Percentiles rank a stretch among this genome's conserved stretches.
Conservation (phyloP, 371 early-diverging fungal species). For the Mucor mucedo region DNA sequence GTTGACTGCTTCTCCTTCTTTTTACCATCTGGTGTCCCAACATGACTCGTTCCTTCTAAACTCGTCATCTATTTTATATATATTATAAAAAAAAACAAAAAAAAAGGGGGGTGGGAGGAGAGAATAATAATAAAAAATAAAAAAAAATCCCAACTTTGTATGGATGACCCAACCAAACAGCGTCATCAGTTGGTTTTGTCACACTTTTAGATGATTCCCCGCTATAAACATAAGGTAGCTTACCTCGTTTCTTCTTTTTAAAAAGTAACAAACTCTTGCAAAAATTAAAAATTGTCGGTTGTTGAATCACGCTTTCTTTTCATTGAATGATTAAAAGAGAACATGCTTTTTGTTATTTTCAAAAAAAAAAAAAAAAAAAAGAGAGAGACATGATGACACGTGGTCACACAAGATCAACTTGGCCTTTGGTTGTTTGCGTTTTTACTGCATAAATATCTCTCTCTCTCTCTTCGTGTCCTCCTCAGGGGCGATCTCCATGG, state of each 20-base stretch:
- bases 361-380: slow-evolving; percentile 3
- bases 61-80: slow-evolving; percentile 12
- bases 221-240: slow-evolving; percentile 9
- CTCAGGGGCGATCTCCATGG: too few relatives aligned
- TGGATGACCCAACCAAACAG: slow-evolving; percentile 21
- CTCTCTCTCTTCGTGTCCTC: too few relatives aligned
- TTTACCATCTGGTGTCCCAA: slow-evolving; percentile 10
- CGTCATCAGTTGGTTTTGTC: slow-evolving; percentile 27
- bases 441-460: background rate
- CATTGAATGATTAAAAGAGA: too few relatives aligned
- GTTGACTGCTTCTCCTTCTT: slow-evolving; percentile 13
- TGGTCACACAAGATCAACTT: slow-evolving; percentile 10
- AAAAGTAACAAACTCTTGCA: too few relatives aligned
- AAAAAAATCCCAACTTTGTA: background rate
- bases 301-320: too few relatives aligned
- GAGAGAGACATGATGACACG: slow-evolving; percentile 9
- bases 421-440: too few relatives aligned
- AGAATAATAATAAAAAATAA: slow-evolving; percentile 20
- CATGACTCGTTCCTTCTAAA: slow-evolving; percentile 10
- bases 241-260: background rate
- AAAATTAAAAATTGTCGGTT: too few relatives aligned
- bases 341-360: background rate
- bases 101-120: slow-evolving; percentile 10
- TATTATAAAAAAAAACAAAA: slow-evolving; percentile 11
- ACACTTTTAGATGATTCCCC: slow-evolving; percentile 14